A percentile compares a stretch with the other conserved stretches of the same genome.
These are phyloP conservation scores for Globisporangium cylindrosporum DNA, from an alignment of 352 stramenopile species.

Conservation along the genomic window DNA sequence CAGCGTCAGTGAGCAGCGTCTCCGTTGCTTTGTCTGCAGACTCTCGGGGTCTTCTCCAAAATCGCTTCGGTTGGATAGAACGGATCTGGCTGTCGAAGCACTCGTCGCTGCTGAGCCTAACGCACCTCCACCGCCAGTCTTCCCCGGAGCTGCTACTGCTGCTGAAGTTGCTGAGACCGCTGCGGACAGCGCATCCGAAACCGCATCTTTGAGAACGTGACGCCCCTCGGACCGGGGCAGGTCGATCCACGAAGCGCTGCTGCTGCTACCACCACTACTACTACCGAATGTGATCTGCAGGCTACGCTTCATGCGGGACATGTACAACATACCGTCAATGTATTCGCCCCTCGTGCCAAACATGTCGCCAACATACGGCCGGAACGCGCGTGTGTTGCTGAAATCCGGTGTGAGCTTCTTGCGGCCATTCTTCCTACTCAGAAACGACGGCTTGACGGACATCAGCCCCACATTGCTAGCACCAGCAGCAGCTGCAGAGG, in stretches of 20 bases:
- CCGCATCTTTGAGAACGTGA: conserved; percentile 45
- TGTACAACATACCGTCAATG: conserved; percentile 85
- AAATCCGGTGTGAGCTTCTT: conserved; percentile 34
- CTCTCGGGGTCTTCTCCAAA: conserved; percentile 6
- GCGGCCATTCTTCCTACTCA: conserved; percentile 39
- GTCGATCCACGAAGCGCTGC: conserved; percentile 18
- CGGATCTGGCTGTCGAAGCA: not conserved
- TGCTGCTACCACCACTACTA: conserved; percentile 11
- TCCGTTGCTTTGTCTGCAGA: conserved; percentile 41
- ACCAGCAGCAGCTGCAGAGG: conserved; percentile 14
- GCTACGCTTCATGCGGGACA: conserved; percentile 83
- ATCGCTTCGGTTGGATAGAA: not conserved
- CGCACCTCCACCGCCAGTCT: not conserved
- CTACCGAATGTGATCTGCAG: conserved; percentile 43
- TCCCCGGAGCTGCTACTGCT: not conserved
- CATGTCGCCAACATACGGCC: conserved; percentile 73
- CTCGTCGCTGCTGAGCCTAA: not conserved
- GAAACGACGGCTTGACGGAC: conserved; percentile 21
- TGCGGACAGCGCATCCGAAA: conserved; percentile 36
- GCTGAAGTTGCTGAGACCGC: not conserved
- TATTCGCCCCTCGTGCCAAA: conserved; percentile 82
- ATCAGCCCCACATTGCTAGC: not conserved
- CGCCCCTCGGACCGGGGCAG: conserved; percentile 20
- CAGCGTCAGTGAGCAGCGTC: conserved; percentile 80
- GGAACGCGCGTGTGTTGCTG: conserved; percentile 38